phyloP scores from a whole-genome alignment of 176 grass and related monocot species.

The Eragrostis nindensis region DNA sequence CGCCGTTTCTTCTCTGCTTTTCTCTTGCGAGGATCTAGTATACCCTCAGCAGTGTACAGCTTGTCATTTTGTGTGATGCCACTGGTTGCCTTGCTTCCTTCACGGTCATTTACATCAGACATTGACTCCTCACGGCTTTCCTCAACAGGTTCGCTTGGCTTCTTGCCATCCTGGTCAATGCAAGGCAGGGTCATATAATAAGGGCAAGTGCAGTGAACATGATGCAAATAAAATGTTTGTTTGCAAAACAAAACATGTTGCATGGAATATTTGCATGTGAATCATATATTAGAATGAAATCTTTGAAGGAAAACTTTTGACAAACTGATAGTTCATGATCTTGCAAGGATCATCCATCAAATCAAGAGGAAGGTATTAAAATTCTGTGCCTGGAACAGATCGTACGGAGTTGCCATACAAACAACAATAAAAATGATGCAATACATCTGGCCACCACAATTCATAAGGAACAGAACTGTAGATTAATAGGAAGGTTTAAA shows the following conservation, averaged over 20 bases:
- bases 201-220: not conserved
- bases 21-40: constrained; percentile 72
- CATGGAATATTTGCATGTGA: not conserved
- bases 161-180: constrained; percentile 36
- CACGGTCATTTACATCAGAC: constrained; percentile 44
- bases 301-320: not conserved
- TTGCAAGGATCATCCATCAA: not conserved
- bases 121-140: constrained; percentile 51
- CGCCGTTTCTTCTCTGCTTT: constrained; percentile 62
- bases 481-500: not conserved
- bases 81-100: constrained; percentile 43
- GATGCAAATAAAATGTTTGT: not conserved
- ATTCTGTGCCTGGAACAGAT: not conserved
- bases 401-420: not conserved
- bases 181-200: constrained; percentile 32
- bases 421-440: not conserved
- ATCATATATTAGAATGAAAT: not conserved
- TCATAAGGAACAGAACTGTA: not conserved
- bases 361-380: not conserved
- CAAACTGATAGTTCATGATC: not conserved
- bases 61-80: constrained; percentile 62
- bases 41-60: constrained; percentile 74
- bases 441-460: not conserved
- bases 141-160: constrained; percentile 14
- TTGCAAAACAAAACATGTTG: not conserved